phyloP scores from a whole-genome alignment of 1,284 basidiomycete genomes.

The Papiliotrema laurentii region DNA sequence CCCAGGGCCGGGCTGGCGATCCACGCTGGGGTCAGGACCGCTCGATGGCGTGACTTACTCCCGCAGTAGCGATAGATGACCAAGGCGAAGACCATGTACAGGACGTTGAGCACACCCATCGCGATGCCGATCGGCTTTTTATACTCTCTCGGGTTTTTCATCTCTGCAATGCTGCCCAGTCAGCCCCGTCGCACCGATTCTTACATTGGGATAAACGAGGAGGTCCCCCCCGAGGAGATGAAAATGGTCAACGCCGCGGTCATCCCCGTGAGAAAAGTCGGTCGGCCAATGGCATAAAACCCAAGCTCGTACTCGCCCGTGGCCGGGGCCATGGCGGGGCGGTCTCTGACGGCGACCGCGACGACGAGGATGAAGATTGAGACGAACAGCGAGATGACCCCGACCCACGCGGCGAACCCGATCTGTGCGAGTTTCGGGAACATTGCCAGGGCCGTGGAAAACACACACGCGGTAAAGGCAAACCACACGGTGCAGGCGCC shows the following conservation, averaged over 20 bases:
- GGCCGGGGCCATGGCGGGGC: conserved; percentile 27
- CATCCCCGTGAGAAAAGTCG: conserved; percentile 1
- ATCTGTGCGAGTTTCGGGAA: conserved; percentile 44
- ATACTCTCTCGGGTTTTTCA: conserved; percentile 25
- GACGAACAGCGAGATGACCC: conserved; percentile 27
- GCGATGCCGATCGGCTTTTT: conserved; percentile 12
- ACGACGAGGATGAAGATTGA: conserved; percentile 43
- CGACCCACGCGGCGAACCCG: conserved; percentile 39
- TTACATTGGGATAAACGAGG: conserved; percentile 1
- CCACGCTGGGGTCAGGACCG: conserved; percentile 13
- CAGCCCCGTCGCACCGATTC: neutral
- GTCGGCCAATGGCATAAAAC: neutral
- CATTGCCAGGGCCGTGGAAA: conserved; percentile 27
- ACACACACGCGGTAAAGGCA: conserved; percentile 31
- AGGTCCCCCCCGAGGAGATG: neutral
- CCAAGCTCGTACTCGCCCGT: neutral
- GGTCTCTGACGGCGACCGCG: conserved; percentile 44
- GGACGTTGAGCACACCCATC: conserved; percentile 16
- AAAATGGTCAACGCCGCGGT: conserved; percentile 1
- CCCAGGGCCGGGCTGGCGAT: conserved; percentile 48
- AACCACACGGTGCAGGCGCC: conserved; percentile 44
- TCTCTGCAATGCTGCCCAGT: conserved; percentile 17
- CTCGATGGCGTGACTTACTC: neutral
- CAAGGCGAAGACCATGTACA: conserved; percentile 22
- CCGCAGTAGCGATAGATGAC: conserved; percentile 33